Percentiles rank a stretch among this genome's conserved stretches.
Conservation (phyloP, 2,329 filamentous ascomycete genomes). For the Aureobasidium uvarum region DNA sequence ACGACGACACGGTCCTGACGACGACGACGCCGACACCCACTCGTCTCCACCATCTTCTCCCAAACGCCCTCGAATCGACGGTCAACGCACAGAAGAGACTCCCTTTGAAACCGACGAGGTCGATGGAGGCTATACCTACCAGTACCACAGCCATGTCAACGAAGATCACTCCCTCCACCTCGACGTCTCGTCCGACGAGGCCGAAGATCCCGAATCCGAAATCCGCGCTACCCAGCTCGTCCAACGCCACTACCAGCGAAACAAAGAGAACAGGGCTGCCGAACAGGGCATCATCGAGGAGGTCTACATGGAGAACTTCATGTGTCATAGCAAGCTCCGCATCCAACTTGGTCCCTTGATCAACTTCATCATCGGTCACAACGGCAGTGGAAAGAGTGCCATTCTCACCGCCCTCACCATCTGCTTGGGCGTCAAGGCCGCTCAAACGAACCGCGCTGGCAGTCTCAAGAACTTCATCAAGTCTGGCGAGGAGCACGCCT, state of each 20-base stretch:
- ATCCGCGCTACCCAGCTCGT: constrained; percentile 35
- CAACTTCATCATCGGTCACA: constrained; percentile 97
- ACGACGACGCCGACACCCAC: background rate
- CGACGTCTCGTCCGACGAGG: constrained; percentile 30
- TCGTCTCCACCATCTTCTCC: background rate
- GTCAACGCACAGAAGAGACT: background rate
- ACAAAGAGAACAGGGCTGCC: constrained; percentile 65
- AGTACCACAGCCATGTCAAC: constrained; percentile 19
- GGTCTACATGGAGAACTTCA: constrained; percentile 88
- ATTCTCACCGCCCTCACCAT: constrained; percentile 89
- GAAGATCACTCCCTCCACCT: constrained; percentile 15
- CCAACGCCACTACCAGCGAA: constrained; percentile 33
- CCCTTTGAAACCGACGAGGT: constrained; percentile 7
- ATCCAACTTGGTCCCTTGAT: constrained; percentile 89
- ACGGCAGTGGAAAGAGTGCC: constrained; percentile 96
- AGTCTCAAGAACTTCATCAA: constrained; percentile 91
- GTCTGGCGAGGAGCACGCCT: constrained; percentile 72
- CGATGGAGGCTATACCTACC: constrained; percentile 24
- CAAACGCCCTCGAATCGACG: constrained; percentile 4
- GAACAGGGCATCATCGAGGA: constrained; percentile 86
- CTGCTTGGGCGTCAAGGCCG: constrained; percentile 92
- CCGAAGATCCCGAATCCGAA: constrained; percentile 36
- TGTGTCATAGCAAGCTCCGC: constrained; percentile 84
- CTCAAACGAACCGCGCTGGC: constrained; percentile 85
- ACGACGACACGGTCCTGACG: background rate